Base-by-base conservation (phyloP, 805 yeast genomes). In the Tetrapisispora fleetii region DNA sequence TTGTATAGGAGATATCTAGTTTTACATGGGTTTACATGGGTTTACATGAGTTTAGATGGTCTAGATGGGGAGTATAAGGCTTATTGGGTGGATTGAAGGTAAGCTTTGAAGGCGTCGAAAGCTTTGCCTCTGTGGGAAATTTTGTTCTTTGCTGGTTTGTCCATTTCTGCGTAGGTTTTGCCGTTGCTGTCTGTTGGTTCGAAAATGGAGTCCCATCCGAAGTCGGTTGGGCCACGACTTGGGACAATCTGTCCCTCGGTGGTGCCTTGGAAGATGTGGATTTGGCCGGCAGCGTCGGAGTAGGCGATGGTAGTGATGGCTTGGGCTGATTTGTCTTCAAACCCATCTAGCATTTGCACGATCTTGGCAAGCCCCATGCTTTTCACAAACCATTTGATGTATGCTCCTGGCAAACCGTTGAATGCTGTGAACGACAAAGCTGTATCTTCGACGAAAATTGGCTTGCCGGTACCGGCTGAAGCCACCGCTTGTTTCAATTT, bases 201-300 rank as follows among this genome's bases (percentile, higher is more conserved):
- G 65, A 93, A 93, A 45, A 86, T 70, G 8, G 96, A 81, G 68
- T 93, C 97, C 95, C 96, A 93, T 1, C 99, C 99, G 64, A 93
- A 93, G 51, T 77, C 75, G 14, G 80, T 76, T 7, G 86, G 86
- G 1, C 97, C 97, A 50, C 95, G 71, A 35, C 81, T 74, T 16
- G 72, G 70, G 6, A 90, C 98, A 59, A 93, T 90, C 9, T 56
- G 67, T 21, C 99, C 99, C 13, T 76, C 72, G 1, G 95, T 85
- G 42, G 78, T 67, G 8, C 99, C 99, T 64, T 86, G 91, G 67
- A 93, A 90, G 43, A 88, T 70, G 53, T 75, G 65, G n/a, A 83
- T 88, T 50, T 79, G 83, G 6, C 81, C 95, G 2, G 95, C 85
- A 0, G 89, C 90, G 50, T 76, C 91, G 57, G 95, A 83, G 71